Conservation (phyloP, 2,329 filamentous ascomycete species). For the Chaetothyriales sp. region DNA sequence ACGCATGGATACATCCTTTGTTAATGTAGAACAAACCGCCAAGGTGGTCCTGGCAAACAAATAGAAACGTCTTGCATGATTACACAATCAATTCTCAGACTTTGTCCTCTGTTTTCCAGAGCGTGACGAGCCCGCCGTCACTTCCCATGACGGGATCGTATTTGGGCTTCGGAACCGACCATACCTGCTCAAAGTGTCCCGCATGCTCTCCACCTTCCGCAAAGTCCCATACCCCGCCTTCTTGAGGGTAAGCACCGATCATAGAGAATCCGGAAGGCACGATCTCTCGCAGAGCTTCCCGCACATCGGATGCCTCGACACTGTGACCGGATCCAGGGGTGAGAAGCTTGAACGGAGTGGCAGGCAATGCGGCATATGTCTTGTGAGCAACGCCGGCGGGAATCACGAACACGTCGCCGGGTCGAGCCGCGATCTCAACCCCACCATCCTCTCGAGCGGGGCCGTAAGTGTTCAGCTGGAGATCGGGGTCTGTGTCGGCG, state of each 20-base stretch:
- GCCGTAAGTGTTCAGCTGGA: conserved; percentile 28
- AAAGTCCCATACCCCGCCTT: conserved; percentile 37
- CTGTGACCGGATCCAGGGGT: conserved; percentile 31
- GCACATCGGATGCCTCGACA: conserved; percentile 19
- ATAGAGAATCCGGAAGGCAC: conserved; percentile 36
- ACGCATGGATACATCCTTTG: no score
- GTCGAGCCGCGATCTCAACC: conserved; percentile 32
- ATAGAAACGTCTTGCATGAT: no score
- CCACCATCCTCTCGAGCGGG: conserved; percentile 32
- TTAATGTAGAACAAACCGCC: no score
- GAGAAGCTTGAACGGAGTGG: conserved; percentile 26
- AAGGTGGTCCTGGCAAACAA: no score
- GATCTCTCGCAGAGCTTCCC: conserved; percentile 24
- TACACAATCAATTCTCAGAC: no score
- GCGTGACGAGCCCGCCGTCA: not conserved
- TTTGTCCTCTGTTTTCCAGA: not conserved
- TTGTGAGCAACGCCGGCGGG: conserved; percentile 44
- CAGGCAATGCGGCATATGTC: conserved; percentile 31
- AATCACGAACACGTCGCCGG: conserved; percentile 45
- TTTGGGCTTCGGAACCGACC: conserved; percentile 31
- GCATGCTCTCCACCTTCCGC: conserved; percentile 30
- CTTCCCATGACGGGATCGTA: conserved; percentile 35
- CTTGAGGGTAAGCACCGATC: conserved; percentile 41
- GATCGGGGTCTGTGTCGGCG: conserved; percentile 31
- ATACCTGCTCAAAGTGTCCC: conserved; percentile 29